A percentile compares a stretch with the other conserved stretches of the same genome.
phyloP scores from a whole-genome alignment of 305 asterid species.

The Solanum hybrid region DNA sequence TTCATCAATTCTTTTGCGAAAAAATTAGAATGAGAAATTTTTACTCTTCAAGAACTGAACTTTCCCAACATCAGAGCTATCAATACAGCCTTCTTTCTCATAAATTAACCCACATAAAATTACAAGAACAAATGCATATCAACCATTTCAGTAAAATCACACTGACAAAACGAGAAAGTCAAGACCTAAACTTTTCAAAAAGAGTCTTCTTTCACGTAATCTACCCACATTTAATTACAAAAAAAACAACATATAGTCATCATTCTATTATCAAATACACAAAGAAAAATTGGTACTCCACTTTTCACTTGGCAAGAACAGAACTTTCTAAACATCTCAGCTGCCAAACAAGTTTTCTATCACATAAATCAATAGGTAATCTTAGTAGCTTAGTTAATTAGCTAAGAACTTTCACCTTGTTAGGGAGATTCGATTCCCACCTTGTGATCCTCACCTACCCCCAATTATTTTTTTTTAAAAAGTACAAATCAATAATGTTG shows the following conservation, averaged over 20 bases:
- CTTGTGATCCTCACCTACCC: not conserved
- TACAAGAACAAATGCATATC: not conserved
- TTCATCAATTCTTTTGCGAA: not conserved
- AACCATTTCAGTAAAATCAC: not conserved
- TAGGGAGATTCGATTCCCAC: not conserved
- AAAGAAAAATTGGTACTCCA: not conserved
- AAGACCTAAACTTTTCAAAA: not conserved
- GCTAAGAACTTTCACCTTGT: not conserved
- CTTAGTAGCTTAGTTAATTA: not conserved
- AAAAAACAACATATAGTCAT: not conserved
- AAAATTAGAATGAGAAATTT: not conserved
- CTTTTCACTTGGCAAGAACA: not conserved
- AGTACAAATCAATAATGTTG: not conserved
- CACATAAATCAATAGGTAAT: not conserved
- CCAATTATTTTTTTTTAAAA: not conserved
- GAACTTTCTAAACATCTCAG: not conserved
- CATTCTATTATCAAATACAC: not conserved
- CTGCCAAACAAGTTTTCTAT: not conserved
- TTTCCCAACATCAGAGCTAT: not conserved
- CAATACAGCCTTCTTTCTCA: not conserved
- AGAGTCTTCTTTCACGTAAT: not conserved
- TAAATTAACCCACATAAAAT: not conserved
- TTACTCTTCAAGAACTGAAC: not conserved
- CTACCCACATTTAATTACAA: not conserved
- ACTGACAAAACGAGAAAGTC: not conserved